A percentile compares a stretch with the other conserved stretches of the same genome.
Conservation (phyloP, 2,329 filamentous ascomycete species). For the Botryotinia calthae region DNA sequence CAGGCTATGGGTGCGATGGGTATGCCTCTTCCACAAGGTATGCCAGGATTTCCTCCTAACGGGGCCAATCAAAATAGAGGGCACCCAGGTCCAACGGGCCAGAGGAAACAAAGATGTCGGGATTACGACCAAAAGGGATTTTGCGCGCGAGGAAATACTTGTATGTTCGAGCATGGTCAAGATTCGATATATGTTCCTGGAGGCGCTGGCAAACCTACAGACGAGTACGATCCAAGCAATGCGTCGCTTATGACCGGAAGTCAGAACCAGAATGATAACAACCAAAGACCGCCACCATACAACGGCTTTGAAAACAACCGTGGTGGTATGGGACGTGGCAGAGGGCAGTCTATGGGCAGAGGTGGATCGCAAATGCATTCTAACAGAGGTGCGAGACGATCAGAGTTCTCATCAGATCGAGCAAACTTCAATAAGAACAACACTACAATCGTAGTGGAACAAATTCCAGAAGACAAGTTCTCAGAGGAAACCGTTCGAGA, state of each 20-base stretch:
- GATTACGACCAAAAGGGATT: conserved; percentile 73
- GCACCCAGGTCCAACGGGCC: conserved; percentile 15
- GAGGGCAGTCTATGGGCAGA: conserved; percentile 34
- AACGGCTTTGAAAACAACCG: conserved; percentile 21
- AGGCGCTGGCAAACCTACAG: conserved; percentile 26
- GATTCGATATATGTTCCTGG: conserved; percentile 46
- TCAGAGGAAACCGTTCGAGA: conserved; percentile 60
- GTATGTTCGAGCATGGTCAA: conserved; percentile 66
- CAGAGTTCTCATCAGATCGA: conserved; percentile 63
- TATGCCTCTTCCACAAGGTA: conserved; percentile 45
- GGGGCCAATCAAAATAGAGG: conserved; percentile 17
- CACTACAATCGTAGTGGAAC: conserved; percentile 71
- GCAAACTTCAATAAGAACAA: conserved; percentile 61
- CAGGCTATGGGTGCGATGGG: conserved; percentile 44
- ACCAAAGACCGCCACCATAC: not conserved
- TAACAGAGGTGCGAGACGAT: conserved; percentile 37
- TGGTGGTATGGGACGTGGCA: conserved; percentile 38
- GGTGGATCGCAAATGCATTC: conserved; percentile 26
- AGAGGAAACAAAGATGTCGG: conserved; percentile 51
- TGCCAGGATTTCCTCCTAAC: conserved; percentile 39
- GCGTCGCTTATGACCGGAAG: conserved; percentile 43
- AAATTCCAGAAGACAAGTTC: conserved; percentile 71
- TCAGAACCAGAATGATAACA: conserved; percentile 26
- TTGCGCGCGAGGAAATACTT: conserved; percentile 65
- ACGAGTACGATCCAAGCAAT: conserved; percentile 59